phyloP scores from a whole-genome alignment of 2,329 filamentous ascomycete species.

The Cercospora sp. region DNA sequence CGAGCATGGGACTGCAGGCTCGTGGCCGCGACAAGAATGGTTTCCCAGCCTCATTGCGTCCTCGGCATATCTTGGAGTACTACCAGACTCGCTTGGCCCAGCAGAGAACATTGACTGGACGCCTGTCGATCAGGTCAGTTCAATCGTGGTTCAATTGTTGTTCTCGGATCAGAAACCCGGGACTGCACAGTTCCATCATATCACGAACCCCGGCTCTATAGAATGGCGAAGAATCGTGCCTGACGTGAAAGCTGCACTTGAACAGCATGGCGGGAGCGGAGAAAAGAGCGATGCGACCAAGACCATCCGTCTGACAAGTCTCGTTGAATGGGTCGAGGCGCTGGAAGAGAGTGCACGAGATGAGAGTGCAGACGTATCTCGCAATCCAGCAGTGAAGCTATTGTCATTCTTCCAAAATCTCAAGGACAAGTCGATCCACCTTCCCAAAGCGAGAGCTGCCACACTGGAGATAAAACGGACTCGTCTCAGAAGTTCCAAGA shows the following conservation, averaged over 20 bases:
- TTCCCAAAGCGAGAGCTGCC: conserved; percentile 16
- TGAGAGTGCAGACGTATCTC: neutral
- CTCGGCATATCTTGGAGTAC: conserved; percentile 49
- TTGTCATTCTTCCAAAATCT: conserved; percentile 29
- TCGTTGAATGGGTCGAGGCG: conserved; percentile 7
- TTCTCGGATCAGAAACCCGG: neutral
- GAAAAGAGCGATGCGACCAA: neutral
- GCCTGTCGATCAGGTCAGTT: conserved; percentile 45
- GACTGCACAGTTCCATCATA: neutral
- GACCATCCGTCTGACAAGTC: neutral
- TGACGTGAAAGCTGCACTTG: neutral
- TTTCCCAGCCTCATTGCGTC: conserved; percentile 52
- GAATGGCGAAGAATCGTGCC: neutral
- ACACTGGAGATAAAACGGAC: conserved; percentile 20
- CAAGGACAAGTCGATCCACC: conserved; percentile 13
- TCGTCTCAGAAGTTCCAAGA: conserved; percentile 28
- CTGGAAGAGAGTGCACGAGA: conserved; percentile 2
- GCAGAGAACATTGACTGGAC: conserved; percentile 55
- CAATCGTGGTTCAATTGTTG: conserved; percentile 4
- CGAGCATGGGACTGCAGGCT: conserved; percentile 35
- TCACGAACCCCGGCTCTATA: neutral
- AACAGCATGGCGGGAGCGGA: neutral
- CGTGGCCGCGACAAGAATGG: conserved; percentile 61
- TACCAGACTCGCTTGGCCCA: conserved; percentile 50
- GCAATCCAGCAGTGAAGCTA: conserved; percentile 28